Evolutionary conservation across 140 eudicot species (phyloP).

Genomic region (Anethum foeniculum): DNA sequence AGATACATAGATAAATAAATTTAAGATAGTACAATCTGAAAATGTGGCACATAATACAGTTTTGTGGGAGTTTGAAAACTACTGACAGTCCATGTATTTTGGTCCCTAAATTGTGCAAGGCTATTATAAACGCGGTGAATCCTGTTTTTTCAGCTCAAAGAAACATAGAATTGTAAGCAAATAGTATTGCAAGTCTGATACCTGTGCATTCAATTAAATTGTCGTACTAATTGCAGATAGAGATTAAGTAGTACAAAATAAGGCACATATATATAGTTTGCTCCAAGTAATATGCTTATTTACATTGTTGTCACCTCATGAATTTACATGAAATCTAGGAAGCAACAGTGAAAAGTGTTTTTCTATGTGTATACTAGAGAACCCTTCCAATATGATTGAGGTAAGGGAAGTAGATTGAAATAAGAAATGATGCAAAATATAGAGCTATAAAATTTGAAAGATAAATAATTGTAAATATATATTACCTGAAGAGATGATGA

Average conservation of each 20-base stretch:
- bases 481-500: background rate
- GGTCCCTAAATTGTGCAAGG: too few relatives aligned
- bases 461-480: background rate
- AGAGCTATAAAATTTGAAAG: too few relatives aligned
- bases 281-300: background rate
- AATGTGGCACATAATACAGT: too few relatives aligned
- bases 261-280: too few relatives aligned
- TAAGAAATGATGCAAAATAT: too few relatives aligned
- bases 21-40: too few relatives aligned
- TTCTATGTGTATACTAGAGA: background rate
- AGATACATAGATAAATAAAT: background rate
- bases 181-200: background rate
- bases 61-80: too few relatives aligned
- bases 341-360: background rate
- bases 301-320: background rate
- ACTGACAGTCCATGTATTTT: too few relatives aligned
- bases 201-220: too few relatives aligned
- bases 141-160: too few relatives aligned
- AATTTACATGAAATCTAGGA: background rate
- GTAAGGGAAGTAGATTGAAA: too few relatives aligned
- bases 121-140: too few relatives aligned
- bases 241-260: background rate
- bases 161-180: background rate
- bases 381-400: background rate
- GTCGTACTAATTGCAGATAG: background rate